These are phyloP conservation scores for Oryza glaberrima DNA, from an alignment of 176 grass and related monocot species.

Conservation along the genomic window DNA sequence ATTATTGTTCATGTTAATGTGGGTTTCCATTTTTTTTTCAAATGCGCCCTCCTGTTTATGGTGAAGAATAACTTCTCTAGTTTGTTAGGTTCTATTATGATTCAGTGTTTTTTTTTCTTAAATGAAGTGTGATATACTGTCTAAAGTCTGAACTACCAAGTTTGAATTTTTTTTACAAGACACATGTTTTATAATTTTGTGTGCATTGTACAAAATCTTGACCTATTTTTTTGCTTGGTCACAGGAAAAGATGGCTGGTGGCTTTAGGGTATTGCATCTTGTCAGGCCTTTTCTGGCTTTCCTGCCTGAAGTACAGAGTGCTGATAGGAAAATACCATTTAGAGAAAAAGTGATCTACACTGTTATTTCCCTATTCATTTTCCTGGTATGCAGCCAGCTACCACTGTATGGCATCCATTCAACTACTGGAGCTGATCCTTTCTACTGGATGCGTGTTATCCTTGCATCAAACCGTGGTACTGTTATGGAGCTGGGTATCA, in stretches of 20 bases:
- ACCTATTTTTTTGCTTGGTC: background rate
- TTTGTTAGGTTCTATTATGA: background rate
- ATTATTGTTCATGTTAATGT: background rate
- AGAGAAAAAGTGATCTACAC: constrained; percentile 96
- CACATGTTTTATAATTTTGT: background rate
- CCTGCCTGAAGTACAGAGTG: constrained; percentile 90
- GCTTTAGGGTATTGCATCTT: constrained; percentile 92
- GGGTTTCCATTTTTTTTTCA: background rate
- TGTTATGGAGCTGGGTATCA: constrained; percentile 98
- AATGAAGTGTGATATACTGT: background rate
- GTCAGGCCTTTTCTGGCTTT: constrained; percentile 92
- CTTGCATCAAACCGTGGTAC: constrained; percentile 92
- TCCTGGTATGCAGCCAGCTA: constrained; percentile 94
- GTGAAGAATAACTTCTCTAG: background rate
- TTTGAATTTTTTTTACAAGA: background rate
- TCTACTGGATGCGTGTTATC: constrained; percentile 98
- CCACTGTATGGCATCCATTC: constrained; percentile 98
- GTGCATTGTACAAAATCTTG: background rate
- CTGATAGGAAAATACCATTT: constrained; percentile 93
- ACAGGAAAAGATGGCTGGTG: constrained; percentile 80
- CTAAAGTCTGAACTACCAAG: background rate
- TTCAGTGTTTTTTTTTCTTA: background rate
- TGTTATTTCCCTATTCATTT: constrained; percentile 94
- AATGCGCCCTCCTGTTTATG: background rate
- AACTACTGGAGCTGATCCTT: constrained; percentile 92